Evolutionary conservation across 768 basidiomycete genomes (phyloP).

Genomic region (Suillus hirtellus): DNA sequence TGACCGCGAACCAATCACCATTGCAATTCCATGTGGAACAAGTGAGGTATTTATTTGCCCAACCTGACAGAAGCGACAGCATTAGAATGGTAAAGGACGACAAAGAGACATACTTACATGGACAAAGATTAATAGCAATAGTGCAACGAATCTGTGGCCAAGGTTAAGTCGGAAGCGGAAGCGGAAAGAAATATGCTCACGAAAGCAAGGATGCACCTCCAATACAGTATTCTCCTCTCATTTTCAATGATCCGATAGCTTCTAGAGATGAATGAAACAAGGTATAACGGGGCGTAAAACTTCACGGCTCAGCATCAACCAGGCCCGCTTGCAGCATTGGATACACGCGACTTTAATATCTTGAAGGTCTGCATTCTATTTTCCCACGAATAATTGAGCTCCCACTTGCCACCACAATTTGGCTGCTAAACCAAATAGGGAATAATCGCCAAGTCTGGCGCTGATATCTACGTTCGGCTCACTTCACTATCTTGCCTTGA

Average conservation of each 20-base stretch:
- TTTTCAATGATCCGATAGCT: conserved; percentile 22
- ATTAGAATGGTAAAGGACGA: conserved; percentile 20
- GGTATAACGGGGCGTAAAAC: conserved; percentile 15
- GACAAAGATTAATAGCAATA: conserved; percentile 72
- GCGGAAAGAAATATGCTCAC: conserved; percentile 41
- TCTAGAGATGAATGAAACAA: conserved; percentile 16
- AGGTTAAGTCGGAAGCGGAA: conserved; percentile 19
- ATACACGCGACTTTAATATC: conserved; percentile 19
- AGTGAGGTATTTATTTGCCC: conserved; percentile 80
- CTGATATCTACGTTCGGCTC: conserved; percentile 7
- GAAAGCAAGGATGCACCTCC: conserved; percentile 70
- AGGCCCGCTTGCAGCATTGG: conserved; percentile 20
- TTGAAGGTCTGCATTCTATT: conserved; percentile 1
- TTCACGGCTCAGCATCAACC: conserved; percentile 20
- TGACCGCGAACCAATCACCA: conserved; percentile 51
- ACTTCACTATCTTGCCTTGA: background rate
- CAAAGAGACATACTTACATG: conserved; percentile 53
- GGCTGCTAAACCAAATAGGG: conserved; percentile 27
- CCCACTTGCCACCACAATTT: conserved; percentile 1
- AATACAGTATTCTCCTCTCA: conserved; percentile 80
- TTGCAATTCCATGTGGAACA: conserved; percentile 68
- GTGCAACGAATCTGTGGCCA: conserved; percentile 31
- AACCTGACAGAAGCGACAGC: conserved; percentile 47
- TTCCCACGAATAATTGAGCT: conserved; percentile 19
- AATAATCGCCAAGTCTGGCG: conserved; percentile 19